Conservation (phyloP, 106 monocot species). For the Dendrobium officinale region DNA sequence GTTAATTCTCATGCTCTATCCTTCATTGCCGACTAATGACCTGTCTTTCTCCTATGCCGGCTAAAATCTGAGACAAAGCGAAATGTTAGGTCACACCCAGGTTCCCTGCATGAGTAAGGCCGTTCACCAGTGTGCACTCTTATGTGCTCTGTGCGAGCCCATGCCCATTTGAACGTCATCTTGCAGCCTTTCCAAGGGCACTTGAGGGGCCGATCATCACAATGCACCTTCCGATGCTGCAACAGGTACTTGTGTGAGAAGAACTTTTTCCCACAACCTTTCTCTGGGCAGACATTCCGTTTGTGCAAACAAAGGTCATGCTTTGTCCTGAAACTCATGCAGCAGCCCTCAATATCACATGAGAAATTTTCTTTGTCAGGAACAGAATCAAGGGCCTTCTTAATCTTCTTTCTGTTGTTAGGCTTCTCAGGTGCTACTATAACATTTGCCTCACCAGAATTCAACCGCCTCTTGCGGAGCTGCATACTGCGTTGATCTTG, state of each 20-base stretch:
- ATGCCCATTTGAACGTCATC: conserved; percentile 94
- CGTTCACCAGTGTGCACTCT: conserved; percentile 88
- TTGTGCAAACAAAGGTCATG: conserved; percentile 72
- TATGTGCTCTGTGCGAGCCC: conserved; percentile 95
- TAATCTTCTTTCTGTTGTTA: conserved; percentile 19
- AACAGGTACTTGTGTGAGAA: conserved; percentile 93
- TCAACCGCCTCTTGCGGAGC: background rate
- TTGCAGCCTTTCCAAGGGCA: conserved; percentile 94
- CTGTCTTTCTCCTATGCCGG: conserved; percentile 91
- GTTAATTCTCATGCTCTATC: background rate
- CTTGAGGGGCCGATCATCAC: conserved; percentile 79
- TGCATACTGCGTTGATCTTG: background rate
- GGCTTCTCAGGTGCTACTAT: background rate
- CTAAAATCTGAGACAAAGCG: conserved; percentile 96
- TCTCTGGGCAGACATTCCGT: conserved; percentile 72
- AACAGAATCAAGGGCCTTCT: conserved; percentile 14
- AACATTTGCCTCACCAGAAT: background rate
- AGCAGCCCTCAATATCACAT: conserved; percentile 70
- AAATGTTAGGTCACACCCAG: conserved; percentile 82
- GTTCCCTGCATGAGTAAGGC: conserved; percentile 69
- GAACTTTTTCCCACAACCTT: conserved; percentile 90
- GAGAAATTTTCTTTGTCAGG: conserved; percentile 15
- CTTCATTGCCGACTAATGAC: conserved; percentile 22
- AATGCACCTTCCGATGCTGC: conserved; percentile 79
- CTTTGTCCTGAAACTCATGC: conserved; percentile 72